These are phyloP conservation scores for Penicillium occitanis DNA, from an alignment of 2,329 filamentous ascomycete genomes.

Conservation along the genomic window DNA sequence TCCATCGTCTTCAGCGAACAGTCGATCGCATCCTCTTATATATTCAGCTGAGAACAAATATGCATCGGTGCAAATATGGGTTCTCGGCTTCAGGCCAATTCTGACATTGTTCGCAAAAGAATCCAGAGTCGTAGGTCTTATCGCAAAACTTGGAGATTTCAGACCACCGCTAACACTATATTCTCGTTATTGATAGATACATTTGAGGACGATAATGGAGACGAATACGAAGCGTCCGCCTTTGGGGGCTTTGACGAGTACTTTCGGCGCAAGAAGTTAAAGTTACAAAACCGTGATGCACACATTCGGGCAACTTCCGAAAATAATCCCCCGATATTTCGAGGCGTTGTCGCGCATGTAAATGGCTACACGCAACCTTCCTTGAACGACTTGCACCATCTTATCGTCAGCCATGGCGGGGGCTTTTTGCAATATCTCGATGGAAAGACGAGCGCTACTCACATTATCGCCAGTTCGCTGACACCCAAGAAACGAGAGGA, in stretches of 20 bases:
- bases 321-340: constrained; percentile 82
- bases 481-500: constrained; percentile 93
- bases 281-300: constrained; percentile 90
- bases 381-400: constrained; percentile 78
- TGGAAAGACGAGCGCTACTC: constrained; percentile 89
- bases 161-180: background rate
- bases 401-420: constrained; percentile 91
- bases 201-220: constrained; percentile 78
- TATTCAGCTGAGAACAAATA: constrained; percentile 8
- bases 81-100: constrained; percentile 61
- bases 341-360: constrained; percentile 84
- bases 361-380: constrained; percentile 96
- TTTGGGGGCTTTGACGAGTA: constrained; percentile 93
- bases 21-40: background rate
- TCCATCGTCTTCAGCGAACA: background rate
- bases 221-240: constrained; percentile 83
- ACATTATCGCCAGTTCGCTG: constrained; percentile 87
- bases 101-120: constrained; percentile 59
- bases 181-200: constrained; percentile 49
- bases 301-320: constrained; percentile 68
- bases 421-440: constrained; percentile 93
- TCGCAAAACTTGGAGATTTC: background rate
- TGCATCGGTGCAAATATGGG: constrained; percentile 52
- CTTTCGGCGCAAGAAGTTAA: constrained; percentile 93
- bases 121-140: constrained; percentile 57